Base-by-base conservation (phyloP, 257 asterid genomes). In the Fraxinus quadrangulata region DNA sequence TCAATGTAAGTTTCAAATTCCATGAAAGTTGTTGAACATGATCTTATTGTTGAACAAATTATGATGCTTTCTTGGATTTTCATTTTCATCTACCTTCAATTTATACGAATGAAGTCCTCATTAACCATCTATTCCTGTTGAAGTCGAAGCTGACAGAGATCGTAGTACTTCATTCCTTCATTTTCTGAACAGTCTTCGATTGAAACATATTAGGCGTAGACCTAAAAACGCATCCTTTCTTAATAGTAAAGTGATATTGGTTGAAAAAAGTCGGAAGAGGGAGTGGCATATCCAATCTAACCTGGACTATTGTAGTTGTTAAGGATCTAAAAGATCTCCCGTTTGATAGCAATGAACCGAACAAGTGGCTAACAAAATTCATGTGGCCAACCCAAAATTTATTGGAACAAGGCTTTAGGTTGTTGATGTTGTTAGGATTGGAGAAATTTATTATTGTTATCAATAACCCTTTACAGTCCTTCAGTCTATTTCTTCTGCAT, bases 1-100 rank as follows among this genome's bases (percentile, higher is more conserved):
- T 86, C 96, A 74, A 36, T 84, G 98, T 91, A 85, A 91, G 96
- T 80, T 84, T 17, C 73, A 19, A 37, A 66, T 37, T 59, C 31
- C 61, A 17, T 42, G 39, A 3, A 63, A 76, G 73, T 79, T 75
- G 56, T 70, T 23, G 75, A 65, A 51, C 40, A 4, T 72, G 67
- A 31, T 73, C 21, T 31, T 47, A 33, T 71, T 45, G 14, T 24
- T 51, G 28, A 28, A 71, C 56, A 81, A 66, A 30, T 5, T 56
- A 13, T 23, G 61, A 37, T 37, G 12, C 42, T 10, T 37, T 37
- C 42, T 73, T 59, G 54, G 8, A 21, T 78, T 47, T 68, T 11
- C 17, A 54, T 54, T 61, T 61, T 61, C 33, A 61, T 6, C 4
- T 7, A 21, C 30, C 67, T 9, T 61, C 16, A 61, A 61, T 23